Evolutionary conservation across 1,284 basidiomycete genomes (phyloP), one percentile per base, ranked within the genome.

Genomic region (Hemileia vastatrix): DNA sequence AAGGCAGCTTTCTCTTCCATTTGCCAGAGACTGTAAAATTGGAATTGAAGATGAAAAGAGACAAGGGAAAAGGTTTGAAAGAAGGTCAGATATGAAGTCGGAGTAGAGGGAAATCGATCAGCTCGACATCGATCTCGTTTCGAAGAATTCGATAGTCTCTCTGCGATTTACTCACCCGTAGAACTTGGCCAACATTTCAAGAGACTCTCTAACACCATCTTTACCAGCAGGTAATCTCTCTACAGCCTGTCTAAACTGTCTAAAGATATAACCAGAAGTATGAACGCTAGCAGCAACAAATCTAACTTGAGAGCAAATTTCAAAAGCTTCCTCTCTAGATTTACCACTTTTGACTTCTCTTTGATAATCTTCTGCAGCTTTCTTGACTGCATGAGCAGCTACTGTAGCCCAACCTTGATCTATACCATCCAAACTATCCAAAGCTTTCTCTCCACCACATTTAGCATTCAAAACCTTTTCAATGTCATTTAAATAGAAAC

Each of bases 1-100:
- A 78, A 77, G 32, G 77, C 79, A 50, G 79, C 80, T 72, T 81
- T 80, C 77, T 82, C 81, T 71, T 82, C 81, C 67, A 82, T 78
- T 70, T 80, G 78, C 79, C 80, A 81, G 11, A 81, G 73, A n/a
- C 80, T 79, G 66, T 79, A 80, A 44, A 80, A 67, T 54, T 68
- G n/a, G n/a, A n/a, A n/a, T n/a, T n/a, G 27, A 27, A 27, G 27
- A 27, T 27, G 27, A 27, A 27, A 27, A 27, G 27, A 27, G 27
- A 27, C 27, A 27, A 27, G 27, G 27, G 27, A 27, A 27, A 27
- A 27, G 27, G 27, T 27, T 27, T 27, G 27, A 27, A 27, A 27
- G 27, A 27, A 27, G 27, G 27, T 27, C 27, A 27, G 27, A 27
- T 27, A 27, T 27, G 27, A 27, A 27, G 27, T 27, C 27, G 27